Evolutionary conservation across 2,329 filamentous ascomycete genomes (phyloP).

Genomic region (Arthrobotrys sinensis): DNA sequence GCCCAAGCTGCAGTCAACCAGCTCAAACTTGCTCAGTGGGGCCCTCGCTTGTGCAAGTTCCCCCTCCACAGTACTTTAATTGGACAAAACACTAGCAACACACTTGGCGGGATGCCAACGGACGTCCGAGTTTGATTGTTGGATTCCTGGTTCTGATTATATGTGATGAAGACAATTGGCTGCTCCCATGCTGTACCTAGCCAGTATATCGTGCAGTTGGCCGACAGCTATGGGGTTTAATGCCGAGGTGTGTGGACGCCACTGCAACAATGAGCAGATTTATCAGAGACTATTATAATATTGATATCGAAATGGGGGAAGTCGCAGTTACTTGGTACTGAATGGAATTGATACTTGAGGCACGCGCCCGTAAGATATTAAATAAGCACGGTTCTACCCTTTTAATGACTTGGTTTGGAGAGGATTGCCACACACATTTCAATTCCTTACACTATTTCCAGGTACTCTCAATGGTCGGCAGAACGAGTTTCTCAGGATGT

Average conservation of each 20-base stretch:
- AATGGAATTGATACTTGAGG: not conserved
- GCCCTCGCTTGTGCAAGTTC: not conserved
- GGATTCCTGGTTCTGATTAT: not conserved
- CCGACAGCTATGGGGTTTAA: not conserved
- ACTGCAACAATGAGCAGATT: not conserved
- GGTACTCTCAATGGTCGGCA: not conserved
- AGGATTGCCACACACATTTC: no score
- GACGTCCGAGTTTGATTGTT: not conserved
- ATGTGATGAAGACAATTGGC: not conserved
- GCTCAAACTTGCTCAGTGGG: slow-evolving; percentile 5
- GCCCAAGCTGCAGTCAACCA: not conserved
- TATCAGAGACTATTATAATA: not conserved
- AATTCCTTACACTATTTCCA: no score
- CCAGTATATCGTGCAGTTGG: not conserved
- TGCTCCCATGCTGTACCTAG: not conserved
- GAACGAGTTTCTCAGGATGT: not conserved
- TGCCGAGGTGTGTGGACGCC: not conserved
- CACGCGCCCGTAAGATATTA: no score
- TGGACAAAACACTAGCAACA: not conserved
- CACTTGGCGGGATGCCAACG: not conserved
- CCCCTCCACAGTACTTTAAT: not conserved
- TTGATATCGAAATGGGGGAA: not conserved
- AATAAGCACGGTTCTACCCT: no score
- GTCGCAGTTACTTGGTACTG: not conserved
- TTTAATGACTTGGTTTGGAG: no score